phyloP scores from a whole-genome alignment of 2,329 filamentous ascomycete species.

The Curvularia sp. region DNA sequence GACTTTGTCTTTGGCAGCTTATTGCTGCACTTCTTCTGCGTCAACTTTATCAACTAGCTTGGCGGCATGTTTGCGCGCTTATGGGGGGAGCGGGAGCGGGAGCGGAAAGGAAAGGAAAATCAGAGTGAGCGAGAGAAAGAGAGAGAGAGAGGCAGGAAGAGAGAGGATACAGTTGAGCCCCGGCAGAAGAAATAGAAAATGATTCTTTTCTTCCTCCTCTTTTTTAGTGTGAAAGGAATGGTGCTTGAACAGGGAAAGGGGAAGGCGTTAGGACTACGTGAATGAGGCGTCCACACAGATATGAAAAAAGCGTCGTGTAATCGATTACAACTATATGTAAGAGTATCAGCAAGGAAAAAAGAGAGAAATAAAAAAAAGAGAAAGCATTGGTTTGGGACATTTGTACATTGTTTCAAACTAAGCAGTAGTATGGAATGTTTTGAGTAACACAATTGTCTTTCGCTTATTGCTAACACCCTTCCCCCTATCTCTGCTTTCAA shows the following conservation, averaged over 20 bases:
- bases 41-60: slow-evolving; percentile 95
- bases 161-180: no score
- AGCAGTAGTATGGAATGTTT: neutral
- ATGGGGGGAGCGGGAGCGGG: no score
- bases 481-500: neutral
- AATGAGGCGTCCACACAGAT: neutral
- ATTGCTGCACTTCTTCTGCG: slow-evolving; percentile 97
- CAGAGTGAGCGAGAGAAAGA: no score
- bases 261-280: neutral
- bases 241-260: neutral
- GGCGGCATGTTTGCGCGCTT: neutral
- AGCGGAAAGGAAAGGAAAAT: neutral
- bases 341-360: neutral
- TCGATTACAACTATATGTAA: slow-evolving; percentile 8
- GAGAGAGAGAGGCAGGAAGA: neutral
- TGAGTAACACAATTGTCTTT: no score
- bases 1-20: slow-evolving; percentile 95
- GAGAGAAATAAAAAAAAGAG: neutral
- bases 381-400: neutral
- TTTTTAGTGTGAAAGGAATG: neutral
- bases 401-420: neutral
- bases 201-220: neutral
- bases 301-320: neutral
- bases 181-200: no score
- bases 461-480: neutral